These are phyloP conservation scores for Perkinsus marinus DNA, from an alignment of 169 alveolate species.

Conservation along the genomic window DNA sequence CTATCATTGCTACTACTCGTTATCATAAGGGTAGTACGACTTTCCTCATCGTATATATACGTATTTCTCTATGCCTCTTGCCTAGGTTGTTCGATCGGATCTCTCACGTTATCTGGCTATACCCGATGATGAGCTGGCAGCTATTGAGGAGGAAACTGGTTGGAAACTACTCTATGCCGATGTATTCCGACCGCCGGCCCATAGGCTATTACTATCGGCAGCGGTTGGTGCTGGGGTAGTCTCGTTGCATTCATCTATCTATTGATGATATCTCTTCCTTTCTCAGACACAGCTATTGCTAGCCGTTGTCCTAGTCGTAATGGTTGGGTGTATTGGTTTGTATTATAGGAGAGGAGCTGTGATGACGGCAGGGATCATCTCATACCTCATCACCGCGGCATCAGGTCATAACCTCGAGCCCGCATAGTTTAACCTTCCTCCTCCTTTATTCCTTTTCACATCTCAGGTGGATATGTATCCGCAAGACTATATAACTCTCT, in stretches of 20 bases:
- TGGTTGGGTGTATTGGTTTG: not conserved
- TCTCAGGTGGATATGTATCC: constrained; percentile 4
- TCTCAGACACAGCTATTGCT: not conserved
- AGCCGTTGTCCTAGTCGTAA: not conserved
- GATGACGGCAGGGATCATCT: not conserved
- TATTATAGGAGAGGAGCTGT: not conserved
- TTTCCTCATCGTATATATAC: not conserved
- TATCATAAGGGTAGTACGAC: not conserved
- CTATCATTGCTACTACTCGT: not conserved
- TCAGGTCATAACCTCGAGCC: not conserved
- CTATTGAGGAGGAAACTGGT: constrained; percentile 4
- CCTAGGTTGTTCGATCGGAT: not conserved
- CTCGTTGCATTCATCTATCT: not conserved
- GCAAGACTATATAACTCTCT: constrained; percentile 2
- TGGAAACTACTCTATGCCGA: constrained; percentile 21
- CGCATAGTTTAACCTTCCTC: no score
- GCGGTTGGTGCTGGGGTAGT: constrained; percentile 4
- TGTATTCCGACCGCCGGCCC: constrained; percentile 13
- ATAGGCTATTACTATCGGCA: constrained; percentile 3
- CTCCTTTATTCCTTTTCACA: no score
- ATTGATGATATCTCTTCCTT: not conserved
- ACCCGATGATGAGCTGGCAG: not conserved
- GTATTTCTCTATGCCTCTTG: not conserved
- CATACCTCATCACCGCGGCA: not conserved
- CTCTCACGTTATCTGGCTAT: not conserved